phyloP scores from a whole-genome alignment of 2,329 filamentous ascomycete genomes.

The Cladosporium sp. region DNA sequence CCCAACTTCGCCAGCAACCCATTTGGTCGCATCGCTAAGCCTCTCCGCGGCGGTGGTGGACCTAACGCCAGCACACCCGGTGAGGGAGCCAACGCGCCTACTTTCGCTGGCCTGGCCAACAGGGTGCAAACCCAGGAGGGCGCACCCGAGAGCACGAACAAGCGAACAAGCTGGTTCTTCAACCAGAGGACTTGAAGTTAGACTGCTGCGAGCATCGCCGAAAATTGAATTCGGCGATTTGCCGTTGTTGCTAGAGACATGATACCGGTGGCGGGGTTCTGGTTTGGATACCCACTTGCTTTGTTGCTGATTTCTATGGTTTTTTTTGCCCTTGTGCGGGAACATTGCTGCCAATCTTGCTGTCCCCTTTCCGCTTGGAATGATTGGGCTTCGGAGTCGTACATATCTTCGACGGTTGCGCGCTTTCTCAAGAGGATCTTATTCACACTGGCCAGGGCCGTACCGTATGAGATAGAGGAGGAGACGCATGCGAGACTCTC shows the following conservation, averaged over 20 bases:
- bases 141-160: constrained; percentile 21
- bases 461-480: constrained; percentile 1
- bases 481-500: constrained; percentile 8
- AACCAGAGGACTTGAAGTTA: constrained; percentile 31
- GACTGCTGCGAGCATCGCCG: neutral
- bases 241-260: neutral
- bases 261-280: constrained; percentile 15
- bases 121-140: constrained; percentile 22
- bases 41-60: constrained; percentile 59
- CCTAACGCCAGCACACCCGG: constrained; percentile 39
- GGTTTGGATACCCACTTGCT: constrained; percentile 20
- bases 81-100: constrained; percentile 41
- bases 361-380: neutral
- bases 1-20: constrained; percentile 65
- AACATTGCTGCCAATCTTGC: neutral
- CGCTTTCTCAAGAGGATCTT: neutral
- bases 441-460: neutral
- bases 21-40: constrained; percentile 68
- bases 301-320: constrained; percentile 4
- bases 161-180: constrained; percentile 36
- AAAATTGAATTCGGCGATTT: neutral
- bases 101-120: constrained; percentile 43
- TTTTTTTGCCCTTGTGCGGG: neutral
- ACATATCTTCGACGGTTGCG: neutral
- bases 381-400: neutral